Evolutionary conservation across 441 rosid species (phyloP).

Genomic region (Pelargonium citronellum): DNA sequence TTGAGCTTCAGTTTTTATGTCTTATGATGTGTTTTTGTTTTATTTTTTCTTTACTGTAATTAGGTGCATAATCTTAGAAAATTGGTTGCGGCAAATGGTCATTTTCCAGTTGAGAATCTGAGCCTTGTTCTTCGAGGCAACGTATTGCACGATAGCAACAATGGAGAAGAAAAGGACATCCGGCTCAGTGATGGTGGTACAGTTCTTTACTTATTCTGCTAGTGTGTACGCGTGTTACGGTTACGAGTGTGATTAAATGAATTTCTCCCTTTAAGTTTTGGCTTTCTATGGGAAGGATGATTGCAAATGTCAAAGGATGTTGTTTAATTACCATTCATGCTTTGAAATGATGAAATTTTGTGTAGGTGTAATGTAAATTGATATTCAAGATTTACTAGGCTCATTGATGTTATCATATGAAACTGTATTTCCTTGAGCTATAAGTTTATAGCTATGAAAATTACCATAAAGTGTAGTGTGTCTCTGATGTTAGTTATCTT

Average conservation of each 20-base stretch:
- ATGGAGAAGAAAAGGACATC: constrained; percentile 48
- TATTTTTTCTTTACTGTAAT: constrained; percentile 13
- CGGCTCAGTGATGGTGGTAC: constrained; percentile 48
- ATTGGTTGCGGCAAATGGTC: constrained; percentile 47
- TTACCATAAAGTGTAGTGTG: neutral
- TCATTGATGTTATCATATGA: no score
- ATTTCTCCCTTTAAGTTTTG: no score
- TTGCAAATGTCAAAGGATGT: no score
- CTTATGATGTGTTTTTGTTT: constrained; percentile 8
- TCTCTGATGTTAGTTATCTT: neutral
- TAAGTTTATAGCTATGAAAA: neutral
- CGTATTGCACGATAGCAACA: constrained; percentile 50
- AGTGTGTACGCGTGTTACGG: no score
- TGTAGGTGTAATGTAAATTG: no score
- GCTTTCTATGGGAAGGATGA: no score
- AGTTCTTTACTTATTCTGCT: neutral
- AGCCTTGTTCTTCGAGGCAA: constrained; percentile 68
- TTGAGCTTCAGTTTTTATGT: no score
- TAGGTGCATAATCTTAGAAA: constrained; percentile 67
- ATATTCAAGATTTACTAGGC: no score
- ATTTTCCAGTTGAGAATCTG: constrained; percentile 48
- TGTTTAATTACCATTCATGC: no score
- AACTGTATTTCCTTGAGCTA: no score
- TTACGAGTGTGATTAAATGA: no score
- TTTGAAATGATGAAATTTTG: no score